These are phyloP conservation scores for Xylogone sp. DNA, from an alignment of 2,329 filamentous ascomycete genomes.

Conservation along the genomic window DNA sequence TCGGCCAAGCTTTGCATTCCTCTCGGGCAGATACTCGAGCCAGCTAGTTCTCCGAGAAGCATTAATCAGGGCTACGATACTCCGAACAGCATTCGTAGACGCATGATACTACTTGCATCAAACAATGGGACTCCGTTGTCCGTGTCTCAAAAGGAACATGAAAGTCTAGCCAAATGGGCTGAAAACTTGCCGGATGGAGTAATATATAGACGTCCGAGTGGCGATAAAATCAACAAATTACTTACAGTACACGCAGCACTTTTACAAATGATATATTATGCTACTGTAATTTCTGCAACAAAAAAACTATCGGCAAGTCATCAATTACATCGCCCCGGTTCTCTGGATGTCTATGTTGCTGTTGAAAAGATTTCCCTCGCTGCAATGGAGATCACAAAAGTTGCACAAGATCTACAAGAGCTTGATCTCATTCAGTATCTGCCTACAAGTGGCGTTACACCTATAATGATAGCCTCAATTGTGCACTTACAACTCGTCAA, in stretches of 20 bases:
- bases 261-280: background rate
- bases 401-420: background rate
- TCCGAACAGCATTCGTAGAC: background rate
- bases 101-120: background rate
- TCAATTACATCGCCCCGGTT: background rate
- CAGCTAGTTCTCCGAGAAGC: background rate
- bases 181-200: background rate
- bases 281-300: background rate
- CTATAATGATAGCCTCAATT: background rate
- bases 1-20: constrained; percentile 84
- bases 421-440: background rate
- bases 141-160: background rate
- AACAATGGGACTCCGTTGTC: background rate
- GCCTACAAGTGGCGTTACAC: background rate
- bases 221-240: background rate
- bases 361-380: background rate
- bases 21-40: constrained; percentile 74
- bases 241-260: background rate
- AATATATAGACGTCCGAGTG: background rate
- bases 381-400: background rate
- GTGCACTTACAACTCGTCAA: background rate
- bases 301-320: background rate
- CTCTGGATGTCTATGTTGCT: background rate
- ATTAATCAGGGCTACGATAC: background rate
- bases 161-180: background rate